These are phyloP conservation scores for Phellopilus nigrolimitatus DNA, from an alignment of 1,284 basidiomycete genomes.

Conservation along the genomic window DNA sequence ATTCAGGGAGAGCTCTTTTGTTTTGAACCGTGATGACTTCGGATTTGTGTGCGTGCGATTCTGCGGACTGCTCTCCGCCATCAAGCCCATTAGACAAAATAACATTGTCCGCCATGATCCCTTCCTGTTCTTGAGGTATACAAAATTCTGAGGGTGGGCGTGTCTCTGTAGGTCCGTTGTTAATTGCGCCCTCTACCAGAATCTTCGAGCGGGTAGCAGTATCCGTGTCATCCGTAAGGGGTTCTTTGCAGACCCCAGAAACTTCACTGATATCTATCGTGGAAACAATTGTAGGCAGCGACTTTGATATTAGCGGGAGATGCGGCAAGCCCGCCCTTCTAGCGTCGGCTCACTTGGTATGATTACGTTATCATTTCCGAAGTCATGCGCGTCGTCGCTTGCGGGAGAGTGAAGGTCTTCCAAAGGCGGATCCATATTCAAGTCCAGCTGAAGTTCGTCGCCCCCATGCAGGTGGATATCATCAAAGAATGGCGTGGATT, in stretches of 20 bases:
- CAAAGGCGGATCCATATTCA: not conserved
- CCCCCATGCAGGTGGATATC: not conserved
- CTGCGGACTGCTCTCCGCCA: not conserved
- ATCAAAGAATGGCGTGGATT: not conserved
- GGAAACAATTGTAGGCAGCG: not conserved
- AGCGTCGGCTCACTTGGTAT: not conserved
- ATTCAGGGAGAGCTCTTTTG: constrained; percentile 21
- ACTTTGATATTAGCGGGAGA: not conserved
- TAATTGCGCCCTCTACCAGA: not conserved
- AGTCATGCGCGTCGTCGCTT: not conserved
- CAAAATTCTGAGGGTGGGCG: not conserved
- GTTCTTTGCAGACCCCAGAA: not conserved
- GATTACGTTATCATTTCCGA: not conserved
- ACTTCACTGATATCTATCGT: not conserved
- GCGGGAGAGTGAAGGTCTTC: not conserved
- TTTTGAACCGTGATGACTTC: constrained; percentile 5
- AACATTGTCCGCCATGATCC: too few species aligned
- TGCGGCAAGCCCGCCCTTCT: not conserved
- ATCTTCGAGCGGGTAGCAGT: not conserved
- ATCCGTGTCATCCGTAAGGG: too few species aligned
- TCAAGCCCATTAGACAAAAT: too few species aligned
- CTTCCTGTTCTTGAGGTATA: too few species aligned
- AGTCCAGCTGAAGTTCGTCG: not conserved
- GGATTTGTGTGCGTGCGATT: not conserved
- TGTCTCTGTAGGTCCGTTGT: not conserved